These are phyloP conservation scores for Myxozyma mucilagina DNA, from an alignment of 805 yeast species.

Conservation along the genomic window DNA sequence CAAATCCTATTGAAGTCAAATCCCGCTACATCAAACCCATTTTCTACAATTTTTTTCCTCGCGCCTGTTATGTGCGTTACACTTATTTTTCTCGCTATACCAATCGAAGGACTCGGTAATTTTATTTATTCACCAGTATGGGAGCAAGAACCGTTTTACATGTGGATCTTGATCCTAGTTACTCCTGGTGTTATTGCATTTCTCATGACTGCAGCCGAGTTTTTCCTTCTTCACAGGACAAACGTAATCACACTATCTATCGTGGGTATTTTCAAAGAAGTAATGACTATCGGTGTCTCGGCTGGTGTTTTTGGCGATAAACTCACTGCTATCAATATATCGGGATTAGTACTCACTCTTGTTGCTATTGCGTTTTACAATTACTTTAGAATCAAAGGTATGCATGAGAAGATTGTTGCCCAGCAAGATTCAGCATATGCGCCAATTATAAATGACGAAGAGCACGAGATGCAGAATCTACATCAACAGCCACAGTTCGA, in stretches of 20 bases:
- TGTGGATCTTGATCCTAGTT: conserved; percentile 59
- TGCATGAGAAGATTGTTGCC: conserved; percentile 17
- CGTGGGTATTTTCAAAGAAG: conserved; percentile 91
- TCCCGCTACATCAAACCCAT: conserved; percentile 61
- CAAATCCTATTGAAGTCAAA: conserved; percentile 72
- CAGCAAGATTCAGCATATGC: neutral
- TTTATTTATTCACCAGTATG: conserved; percentile 62
- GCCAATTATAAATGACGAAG: neutral
- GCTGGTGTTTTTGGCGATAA: conserved; percentile 75
- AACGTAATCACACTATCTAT: conserved; percentile 83
- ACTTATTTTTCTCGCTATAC: conserved; percentile 60
- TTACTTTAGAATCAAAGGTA: conserved; percentile 36
- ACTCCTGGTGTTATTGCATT: conserved; percentile 88
- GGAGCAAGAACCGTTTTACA: conserved; percentile 56
- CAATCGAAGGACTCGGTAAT: conserved; percentile 65
- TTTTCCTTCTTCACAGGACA: conserved; percentile 70
- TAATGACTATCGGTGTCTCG: conserved; percentile 71
- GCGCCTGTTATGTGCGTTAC: conserved; percentile 79
- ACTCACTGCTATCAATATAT: conserved; percentile 62
- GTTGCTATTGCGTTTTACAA: conserved; percentile 84
- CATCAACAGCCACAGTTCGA: neutral
- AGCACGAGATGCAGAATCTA: neutral
- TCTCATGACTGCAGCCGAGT: conserved; percentile 67
- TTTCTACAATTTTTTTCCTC: conserved; percentile 76
- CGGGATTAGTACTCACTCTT: conserved; percentile 76